Evolutionary conservation across 805 yeast species (phyloP).

Genomic region (Pichia occidentalis): DNA sequence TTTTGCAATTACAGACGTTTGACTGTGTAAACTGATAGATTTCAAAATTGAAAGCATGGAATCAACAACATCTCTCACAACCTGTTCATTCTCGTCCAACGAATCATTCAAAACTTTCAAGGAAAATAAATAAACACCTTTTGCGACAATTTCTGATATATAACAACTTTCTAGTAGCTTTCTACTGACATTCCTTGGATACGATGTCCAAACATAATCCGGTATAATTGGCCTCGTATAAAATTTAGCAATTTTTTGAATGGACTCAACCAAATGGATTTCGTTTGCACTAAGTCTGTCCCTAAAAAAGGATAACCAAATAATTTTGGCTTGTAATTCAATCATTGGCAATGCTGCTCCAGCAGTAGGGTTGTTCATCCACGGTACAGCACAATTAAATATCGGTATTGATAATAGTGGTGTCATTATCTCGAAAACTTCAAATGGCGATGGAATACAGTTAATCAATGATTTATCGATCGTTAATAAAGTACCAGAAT

Average conservation of each 20-base stretch:
- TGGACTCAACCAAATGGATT: constrained; percentile 3
- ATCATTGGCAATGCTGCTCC: constrained; percentile 35
- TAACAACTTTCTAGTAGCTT: constrained; percentile 19
- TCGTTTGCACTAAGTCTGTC: constrained; percentile 9
- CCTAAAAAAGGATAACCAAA: constrained; percentile 29
- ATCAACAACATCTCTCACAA: constrained; percentile 10
- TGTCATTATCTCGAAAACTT: constrained; percentile 29
- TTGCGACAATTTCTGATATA: constrained; percentile 15
- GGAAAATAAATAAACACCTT: constrained; percentile 14
- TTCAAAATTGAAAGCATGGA: constrained; percentile 9
- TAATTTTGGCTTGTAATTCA: constrained; percentile 34
- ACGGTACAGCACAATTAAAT: constrained; percentile 27
- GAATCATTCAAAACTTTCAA: constrained; percentile 13
- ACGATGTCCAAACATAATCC: constrained; percentile 10
- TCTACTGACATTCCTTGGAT: constrained; percentile 16
- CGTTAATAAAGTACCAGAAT: constrained; percentile 31
- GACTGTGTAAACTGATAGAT: constrained; percentile 15
- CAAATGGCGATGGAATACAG: constrained; percentile 37
- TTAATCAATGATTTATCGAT: constrained; percentile 27
- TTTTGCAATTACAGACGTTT: constrained; percentile 13
- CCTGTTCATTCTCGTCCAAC: constrained; percentile 3
- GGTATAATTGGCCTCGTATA: constrained; percentile 16
- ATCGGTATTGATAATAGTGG: constrained; percentile 31
- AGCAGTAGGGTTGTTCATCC: constrained; percentile 38
- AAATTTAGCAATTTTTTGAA: constrained; percentile 11